A percentile compares a stretch with the other conserved stretches of the same genome.
Evolutionary conservation across 768 basidiomycete genomes (phyloP).

Genomic region (Rhodotorula babjevae): DNA sequence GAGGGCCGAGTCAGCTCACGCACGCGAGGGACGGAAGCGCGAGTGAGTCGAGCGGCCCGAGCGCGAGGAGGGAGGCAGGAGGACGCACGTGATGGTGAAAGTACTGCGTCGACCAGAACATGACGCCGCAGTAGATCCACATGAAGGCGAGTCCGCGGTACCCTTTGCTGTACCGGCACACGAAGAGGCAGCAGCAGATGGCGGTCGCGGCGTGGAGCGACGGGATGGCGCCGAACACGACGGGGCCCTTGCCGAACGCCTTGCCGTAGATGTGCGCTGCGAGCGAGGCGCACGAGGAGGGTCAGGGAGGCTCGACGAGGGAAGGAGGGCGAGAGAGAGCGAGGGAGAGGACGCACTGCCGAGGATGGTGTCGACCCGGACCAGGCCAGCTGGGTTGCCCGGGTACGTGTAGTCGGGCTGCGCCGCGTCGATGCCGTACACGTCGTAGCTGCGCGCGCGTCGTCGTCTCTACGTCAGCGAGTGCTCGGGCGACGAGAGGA

Average conservation of each 20-base stretch:
- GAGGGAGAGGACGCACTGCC: conserved; percentile 26
- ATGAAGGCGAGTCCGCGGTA: conserved; percentile 28
- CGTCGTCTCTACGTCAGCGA: no score
- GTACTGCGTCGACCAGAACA: conserved; percentile 24
- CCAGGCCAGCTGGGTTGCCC: conserved; percentile 32
- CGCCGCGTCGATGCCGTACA: conserved; percentile 33
- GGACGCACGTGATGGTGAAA: conserved; percentile 31
- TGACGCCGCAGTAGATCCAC: conserved; percentile 13
- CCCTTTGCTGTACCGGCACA: conserved; percentile 25
- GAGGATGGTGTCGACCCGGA: conserved; percentile 34
- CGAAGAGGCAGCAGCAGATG: conserved; percentile 29
- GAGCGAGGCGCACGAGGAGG: not conserved
- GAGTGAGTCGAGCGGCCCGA: no score
- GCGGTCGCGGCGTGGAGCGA: conserved; percentile 36
- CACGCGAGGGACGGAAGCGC: no score
- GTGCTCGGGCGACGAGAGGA: no score
- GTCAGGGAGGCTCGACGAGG: not conserved
- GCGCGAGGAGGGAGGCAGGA: not conserved
- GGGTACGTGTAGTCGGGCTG: conserved; percentile 34
- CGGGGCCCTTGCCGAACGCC: conserved; percentile 29
- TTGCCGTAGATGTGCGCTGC: conserved; percentile 36
- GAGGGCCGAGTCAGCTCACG: no score
- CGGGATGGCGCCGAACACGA: conserved; percentile 38
- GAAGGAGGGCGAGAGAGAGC: not conserved
- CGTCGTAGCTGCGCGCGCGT: conserved; percentile 25